These are phyloP conservation scores for Eutrema heterophyllum DNA, from an alignment of 345 rosid genomes.

Conservation along the genomic window DNA sequence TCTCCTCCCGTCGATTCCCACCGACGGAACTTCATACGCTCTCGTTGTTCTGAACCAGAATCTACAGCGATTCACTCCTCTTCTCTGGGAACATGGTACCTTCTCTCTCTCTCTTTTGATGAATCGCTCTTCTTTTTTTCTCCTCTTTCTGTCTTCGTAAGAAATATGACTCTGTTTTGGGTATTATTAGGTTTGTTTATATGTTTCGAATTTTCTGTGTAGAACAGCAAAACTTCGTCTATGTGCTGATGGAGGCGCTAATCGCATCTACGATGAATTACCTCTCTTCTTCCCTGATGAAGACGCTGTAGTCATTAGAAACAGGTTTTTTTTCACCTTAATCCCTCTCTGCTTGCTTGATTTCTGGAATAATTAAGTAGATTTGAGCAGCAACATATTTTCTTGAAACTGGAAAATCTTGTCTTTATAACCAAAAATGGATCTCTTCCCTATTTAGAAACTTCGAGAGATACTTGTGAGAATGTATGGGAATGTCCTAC, in stretches of 20 bases:
- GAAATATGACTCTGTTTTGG: background rate
- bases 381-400: background rate
- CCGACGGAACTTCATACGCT: slow-evolving; percentile 42
- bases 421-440: background rate
- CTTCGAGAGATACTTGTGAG: background rate
- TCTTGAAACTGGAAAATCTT: background rate
- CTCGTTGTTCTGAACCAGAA: slow-evolving; percentile 71
- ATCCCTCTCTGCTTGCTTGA: no score
- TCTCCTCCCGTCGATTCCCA: slow-evolving; percentile 52
- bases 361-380: no score
- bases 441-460: background rate
- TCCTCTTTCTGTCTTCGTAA: background rate
- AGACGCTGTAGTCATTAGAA: slow-evolving; percentile 49
- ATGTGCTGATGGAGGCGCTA: slow-evolving; percentile 99
- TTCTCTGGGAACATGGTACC: slow-evolving; percentile 82
- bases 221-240: slow-evolving; percentile 75
- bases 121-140: no score
- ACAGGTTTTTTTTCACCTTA: slow-evolving; percentile 39
- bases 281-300: slow-evolving; percentile 62
- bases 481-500: no score
- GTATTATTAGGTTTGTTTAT: background rate
- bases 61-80: slow-evolving; percentile 72
- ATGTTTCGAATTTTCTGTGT: slow-evolving; percentile 22
- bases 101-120: background rate
- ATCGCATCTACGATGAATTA: slow-evolving; percentile 85